Conservation (phyloP, 805 yeast genomes). For the Priceomyces haplophilus region DNA sequence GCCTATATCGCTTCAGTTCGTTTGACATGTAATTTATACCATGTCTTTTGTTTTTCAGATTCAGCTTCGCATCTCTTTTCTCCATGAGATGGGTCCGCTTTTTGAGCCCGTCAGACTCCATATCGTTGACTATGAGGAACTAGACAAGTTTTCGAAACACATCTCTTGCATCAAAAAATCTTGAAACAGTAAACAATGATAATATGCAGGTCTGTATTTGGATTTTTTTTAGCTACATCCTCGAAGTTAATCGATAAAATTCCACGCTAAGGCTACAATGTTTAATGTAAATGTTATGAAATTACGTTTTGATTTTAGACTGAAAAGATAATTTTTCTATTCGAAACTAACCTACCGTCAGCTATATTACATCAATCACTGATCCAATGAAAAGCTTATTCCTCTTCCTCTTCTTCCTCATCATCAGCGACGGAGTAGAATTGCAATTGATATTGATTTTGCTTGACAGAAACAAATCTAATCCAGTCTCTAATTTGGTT, state of each 20-base stretch:
- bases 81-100: background rate
- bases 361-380: conserved; percentile 1
- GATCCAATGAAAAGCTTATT: conserved; percentile 47
- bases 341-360: background rate
- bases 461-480: conserved; percentile 94
- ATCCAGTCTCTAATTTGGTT: conserved; percentile 99
- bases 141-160: background rate
- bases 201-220: too few species aligned
- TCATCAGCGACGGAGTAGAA: conserved; percentile 97
- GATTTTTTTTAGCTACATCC: too few species aligned
- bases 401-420: conserved; percentile 90
- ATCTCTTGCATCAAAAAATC: background rate
- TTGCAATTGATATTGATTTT: conserved; percentile 94
- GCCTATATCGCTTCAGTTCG: background rate
- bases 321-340: background rate
- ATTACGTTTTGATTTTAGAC: background rate
- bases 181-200: background rate
- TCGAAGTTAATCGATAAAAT: too few species aligned
- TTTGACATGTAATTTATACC: background rate
- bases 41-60: background rate
- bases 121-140: background rate
- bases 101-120: background rate
- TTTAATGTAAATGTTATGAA: background rate
- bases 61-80: background rate
- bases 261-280: background rate